Evolutionary conservation across 306 rosid genomes (phyloP).

Genomic region (Alnus glutinosa): DNA sequence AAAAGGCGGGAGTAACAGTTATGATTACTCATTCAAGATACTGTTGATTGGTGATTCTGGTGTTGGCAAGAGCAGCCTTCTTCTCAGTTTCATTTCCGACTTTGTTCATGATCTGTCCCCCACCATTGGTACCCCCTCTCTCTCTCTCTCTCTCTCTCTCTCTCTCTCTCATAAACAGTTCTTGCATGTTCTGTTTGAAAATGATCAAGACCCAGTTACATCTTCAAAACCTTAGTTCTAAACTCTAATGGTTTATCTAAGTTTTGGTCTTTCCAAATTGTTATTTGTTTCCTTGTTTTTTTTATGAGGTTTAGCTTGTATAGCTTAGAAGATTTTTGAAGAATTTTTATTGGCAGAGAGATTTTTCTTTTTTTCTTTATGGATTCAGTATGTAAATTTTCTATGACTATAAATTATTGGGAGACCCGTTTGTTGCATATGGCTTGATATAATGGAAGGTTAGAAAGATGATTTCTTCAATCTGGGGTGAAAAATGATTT

Average conservation of each 20-base stretch:
- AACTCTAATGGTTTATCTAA: neutral
- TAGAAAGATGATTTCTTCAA: neutral
- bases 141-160: neutral
- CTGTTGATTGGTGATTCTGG: conserved; percentile 92
- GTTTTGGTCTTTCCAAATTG: neutral
- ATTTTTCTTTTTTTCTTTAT: neutral
- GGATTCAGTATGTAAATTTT: neutral
- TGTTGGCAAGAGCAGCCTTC: conserved; percentile 95
- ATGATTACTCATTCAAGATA: conserved; percentile 89
- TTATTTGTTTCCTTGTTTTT: neutral
- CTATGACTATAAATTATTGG: neutral
- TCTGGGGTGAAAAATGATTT: neutral
- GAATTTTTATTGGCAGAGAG: neutral
- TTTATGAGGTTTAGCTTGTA: neutral
- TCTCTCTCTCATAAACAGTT: neutral
- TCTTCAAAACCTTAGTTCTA: neutral
- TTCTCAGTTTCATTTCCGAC: conserved; percentile 79
- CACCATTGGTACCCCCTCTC: conserved; percentile 60
- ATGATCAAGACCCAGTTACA: neutral
- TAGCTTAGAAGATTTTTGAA: neutral
- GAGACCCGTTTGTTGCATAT: neutral
- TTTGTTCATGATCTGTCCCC: conserved; percentile 71
- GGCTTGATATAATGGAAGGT: neutral
- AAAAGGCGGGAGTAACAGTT: conserved; percentile 49
- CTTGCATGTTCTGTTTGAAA: neutral